A percentile compares a stretch with the other conserved stretches of the same genome.
phyloP scores from a whole-genome alignment of 1,284 basidiomycete genomes.

The Phenoliferia sp. region DNA sequence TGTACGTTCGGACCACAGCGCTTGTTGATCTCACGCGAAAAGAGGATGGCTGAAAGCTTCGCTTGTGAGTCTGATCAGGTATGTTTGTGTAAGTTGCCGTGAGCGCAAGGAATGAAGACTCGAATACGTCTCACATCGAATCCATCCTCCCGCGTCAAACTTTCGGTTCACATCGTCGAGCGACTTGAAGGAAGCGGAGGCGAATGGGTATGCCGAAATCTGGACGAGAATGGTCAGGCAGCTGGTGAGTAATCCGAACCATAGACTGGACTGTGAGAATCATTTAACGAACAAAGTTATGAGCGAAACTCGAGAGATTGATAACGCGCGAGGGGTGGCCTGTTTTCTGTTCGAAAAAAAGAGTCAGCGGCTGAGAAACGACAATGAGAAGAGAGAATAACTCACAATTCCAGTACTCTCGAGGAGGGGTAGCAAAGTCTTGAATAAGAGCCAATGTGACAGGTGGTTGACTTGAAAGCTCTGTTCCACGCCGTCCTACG shows the following conservation, averaged over 20 bases:
- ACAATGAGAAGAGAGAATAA: background rate
- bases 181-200: slow-evolving; percentile 10
- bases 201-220: slow-evolving; percentile 18
- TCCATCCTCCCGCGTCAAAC: slow-evolving; percentile 8
- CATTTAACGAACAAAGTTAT: slow-evolving; percentile 15
- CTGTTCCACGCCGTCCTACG: slow-evolving; percentile 20
- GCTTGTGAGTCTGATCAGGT: slow-evolving; percentile 14
- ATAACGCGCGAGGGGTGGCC: slow-evolving; percentile 20
- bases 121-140: no score
- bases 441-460: slow-evolving; percentile 17
- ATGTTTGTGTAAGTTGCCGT: no score
- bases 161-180: slow-evolving; percentile 13
- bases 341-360: background rate
- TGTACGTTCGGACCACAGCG: background rate
- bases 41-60: slow-evolving; percentile 16
- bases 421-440: slow-evolving; percentile 12
- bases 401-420: slow-evolving; percentile 18
- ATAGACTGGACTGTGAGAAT: background rate
- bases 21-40: slow-evolving; percentile 20
- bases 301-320: slow-evolving; percentile 20
- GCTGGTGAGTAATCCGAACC: background rate
- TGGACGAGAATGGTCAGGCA: background rate
- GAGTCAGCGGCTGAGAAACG: background rate
- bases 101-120: no score
- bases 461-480: slow-evolving; percentile 27